Percentiles rank a stretch among this genome's conserved stretches.
These are phyloP conservation scores for Albugo laibachii DNA, from an alignment of 352 stramenopile genomes.

Conservation along the genomic window DNA sequence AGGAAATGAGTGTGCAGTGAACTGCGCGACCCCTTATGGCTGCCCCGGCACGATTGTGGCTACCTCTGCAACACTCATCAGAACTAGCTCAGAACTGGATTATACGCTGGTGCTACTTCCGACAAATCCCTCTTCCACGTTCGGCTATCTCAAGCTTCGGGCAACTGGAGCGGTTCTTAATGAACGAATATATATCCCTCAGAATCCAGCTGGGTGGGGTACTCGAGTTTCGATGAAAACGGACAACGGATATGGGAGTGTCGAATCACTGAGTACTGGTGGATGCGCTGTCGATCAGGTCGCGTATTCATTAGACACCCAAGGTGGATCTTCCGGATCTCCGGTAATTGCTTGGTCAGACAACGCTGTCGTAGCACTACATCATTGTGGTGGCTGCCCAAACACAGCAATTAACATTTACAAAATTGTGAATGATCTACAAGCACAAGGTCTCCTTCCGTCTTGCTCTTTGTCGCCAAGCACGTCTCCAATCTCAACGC, in stretches of 20 bases:
- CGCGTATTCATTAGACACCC: slow-evolving; percentile 47
- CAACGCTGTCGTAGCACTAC: slow-evolving; percentile 40
- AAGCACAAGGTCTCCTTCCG: slow-evolving; percentile 16
- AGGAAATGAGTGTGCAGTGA: slow-evolving; percentile 12
- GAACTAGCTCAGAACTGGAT: slow-evolving; percentile 17
- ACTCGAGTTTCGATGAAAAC: slow-evolving; percentile 46
- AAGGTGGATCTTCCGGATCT: slow-evolving; percentile 46
- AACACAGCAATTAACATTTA: slow-evolving; percentile 56
- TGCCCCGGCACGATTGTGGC: slow-evolving; percentile 19
- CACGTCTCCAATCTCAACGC: slow-evolving; percentile 8
- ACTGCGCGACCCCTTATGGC: slow-evolving; percentile 14
- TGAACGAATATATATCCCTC: slow-evolving; percentile 37
- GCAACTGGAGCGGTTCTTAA: slow-evolving; percentile 17
- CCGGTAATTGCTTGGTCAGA: slow-evolving; percentile 32
- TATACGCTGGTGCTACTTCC: slow-evolving; percentile 51
- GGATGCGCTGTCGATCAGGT: slow-evolving; percentile 33
- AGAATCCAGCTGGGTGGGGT: slow-evolving; percentile 39
- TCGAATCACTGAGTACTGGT: slow-evolving; percentile 19
- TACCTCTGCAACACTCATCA: slow-evolving; percentile 17
- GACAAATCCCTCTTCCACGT: slow-evolving; percentile 20
- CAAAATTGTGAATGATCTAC: slow-evolving; percentile 36
- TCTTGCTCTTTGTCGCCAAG: slow-evolving; percentile 12
- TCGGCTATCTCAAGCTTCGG: slow-evolving; percentile 36
- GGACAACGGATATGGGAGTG: slow-evolving; percentile 13
- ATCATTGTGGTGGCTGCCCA: slow-evolving; percentile 55